These are phyloP conservation scores for Cyclotella atomus DNA, from an alignment of 108 stramenopile genomes.

Conservation along the genomic window DNA sequence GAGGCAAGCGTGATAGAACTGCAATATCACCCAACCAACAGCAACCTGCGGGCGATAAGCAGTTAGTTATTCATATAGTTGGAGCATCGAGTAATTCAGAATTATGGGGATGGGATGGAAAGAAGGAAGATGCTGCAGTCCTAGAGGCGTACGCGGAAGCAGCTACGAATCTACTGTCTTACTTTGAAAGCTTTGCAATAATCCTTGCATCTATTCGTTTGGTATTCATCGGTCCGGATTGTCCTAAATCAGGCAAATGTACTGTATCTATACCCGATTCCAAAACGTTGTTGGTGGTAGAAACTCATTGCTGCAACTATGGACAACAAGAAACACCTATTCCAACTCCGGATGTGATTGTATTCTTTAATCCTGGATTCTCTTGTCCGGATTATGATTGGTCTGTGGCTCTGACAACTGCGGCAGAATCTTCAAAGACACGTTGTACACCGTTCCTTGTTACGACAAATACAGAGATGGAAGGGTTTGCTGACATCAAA, in stretches of 20 bases:
- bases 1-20: constrained; percentile 29
- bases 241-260: constrained; percentile 42
- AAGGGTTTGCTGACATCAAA: constrained; percentile 78
- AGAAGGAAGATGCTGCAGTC: constrained; percentile 23
- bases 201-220: constrained; percentile 52
- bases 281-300: constrained; percentile 19
- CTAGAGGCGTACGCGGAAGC: constrained; percentile 83
- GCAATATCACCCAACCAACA: neutral
- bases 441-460: constrained; percentile 62
- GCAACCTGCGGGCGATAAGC: neutral
- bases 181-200: constrained; percentile 37
- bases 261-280: constrained; percentile 39
- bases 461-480: constrained; percentile 91
- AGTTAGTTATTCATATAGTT: constrained; percentile 76
- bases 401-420: constrained; percentile 57
- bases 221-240: constrained; percentile 79
- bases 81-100: constrained; percentile 85
- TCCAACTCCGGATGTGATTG: constrained; percentile 68
- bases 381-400: constrained; percentile 89
- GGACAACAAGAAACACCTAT: constrained; percentile 10
- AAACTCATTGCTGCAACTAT: constrained; percentile 51
- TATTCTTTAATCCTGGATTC: constrained; percentile 92
- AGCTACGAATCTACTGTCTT: constrained; percentile 60
- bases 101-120: constrained; percentile 68
- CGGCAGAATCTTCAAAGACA: constrained; percentile 12